Evolutionary conservation across 129 eudicot genomes (phyloP).

Genomic region (Tanacetum coccineum): DNA sequence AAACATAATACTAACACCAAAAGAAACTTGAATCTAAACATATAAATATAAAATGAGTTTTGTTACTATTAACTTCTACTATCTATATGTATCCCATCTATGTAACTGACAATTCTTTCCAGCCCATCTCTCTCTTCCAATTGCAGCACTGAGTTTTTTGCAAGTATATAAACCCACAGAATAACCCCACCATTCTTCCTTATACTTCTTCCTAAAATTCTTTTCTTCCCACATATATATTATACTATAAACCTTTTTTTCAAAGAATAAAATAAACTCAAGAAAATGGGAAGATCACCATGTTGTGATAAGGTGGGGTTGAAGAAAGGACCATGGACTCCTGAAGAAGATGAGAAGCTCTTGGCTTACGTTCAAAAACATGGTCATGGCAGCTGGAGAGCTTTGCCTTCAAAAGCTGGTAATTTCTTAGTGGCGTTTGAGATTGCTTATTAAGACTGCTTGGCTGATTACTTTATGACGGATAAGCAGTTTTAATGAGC

Average conservation of each 20-base stretch:
- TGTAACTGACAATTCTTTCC: slow-evolving; percentile 25
- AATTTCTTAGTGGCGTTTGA: background rate
- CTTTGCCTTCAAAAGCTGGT: slow-evolving; percentile 87
- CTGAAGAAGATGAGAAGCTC: slow-evolving; percentile 92
- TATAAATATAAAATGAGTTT: background rate
- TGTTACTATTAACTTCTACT: slow-evolving; percentile 5
- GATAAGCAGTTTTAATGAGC: too few relatives aligned
- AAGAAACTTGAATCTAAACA: background rate
- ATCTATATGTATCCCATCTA: slow-evolving; percentile 30
- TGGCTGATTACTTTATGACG: too few relatives aligned
- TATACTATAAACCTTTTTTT: background rate
- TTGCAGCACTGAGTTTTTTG: slow-evolving; percentile 1
- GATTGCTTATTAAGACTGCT: too few relatives aligned
- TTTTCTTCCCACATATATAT: background rate
- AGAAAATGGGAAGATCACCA: slow-evolving; percentile 75
- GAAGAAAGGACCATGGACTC: slow-evolving; percentile 97
- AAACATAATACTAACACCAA: too few relatives aligned
- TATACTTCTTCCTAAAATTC: slow-evolving; percentile 9
- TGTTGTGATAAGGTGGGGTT: slow-evolving; percentile 79
- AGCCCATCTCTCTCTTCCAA: slow-evolving; percentile 19
- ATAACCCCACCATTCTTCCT: slow-evolving; percentile 19
- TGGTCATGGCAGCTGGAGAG: slow-evolving; percentile 96
- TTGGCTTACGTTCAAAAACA: slow-evolving; percentile 75
- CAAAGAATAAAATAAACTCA: background rate
- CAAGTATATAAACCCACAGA: slow-evolving; percentile 24